Base-by-base conservation (phyloP, 2,329 filamentous ascomycete genomes). In the Talaromyces islandicus region DNA sequence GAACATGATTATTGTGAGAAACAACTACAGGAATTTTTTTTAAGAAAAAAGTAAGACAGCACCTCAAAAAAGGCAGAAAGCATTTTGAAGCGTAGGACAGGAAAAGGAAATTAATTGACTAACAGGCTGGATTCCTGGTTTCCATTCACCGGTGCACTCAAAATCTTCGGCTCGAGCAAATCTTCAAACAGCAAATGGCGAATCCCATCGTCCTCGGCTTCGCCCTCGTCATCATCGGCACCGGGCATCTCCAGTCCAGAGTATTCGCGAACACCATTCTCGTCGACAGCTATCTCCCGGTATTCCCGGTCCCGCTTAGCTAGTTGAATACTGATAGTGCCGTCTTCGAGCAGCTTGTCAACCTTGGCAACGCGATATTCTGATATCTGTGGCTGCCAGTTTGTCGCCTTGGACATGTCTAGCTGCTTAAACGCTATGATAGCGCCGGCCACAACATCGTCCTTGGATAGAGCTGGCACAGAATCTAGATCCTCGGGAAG, bases 211-310 rank as follows among this genome's bases (percentile, higher is more conserved):
- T 88, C 83, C 56, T 79, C 76, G 2, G 73, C 75, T 10, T 78
- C 78, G 14, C 81, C 80, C 12, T 84, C 85, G 11, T 59, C 58
- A n/a, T 56, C 12, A 3, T 59, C 57, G 11, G 85, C 84, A 7
- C 86, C 82, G 0, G 88, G 88, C 66, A 86, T 86, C 67, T 95
- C 91, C 64, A 95, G 94, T 60, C 87, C 89, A 63, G 83, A 86
- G 66, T 93, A 96, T 10, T 91, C 74, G 10, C 91, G 83, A 63
- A 88, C 80, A 0, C 91, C 91, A 0, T 88, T 87, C 43, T 82
- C 75, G 11, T 93, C 86, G 64, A 86, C 86, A 29, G 19, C 29
- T 19, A 75, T 71, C 63, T 86, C 71, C 32, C 51, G 60, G 58
- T 83, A 81, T 5, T 81, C 73, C 54, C 88, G 78, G 68, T 95